Evolutionary conservation across 2,329 filamentous ascomycete genomes (phyloP).

Genomic region (Furcasterigmium sp.): DNA sequence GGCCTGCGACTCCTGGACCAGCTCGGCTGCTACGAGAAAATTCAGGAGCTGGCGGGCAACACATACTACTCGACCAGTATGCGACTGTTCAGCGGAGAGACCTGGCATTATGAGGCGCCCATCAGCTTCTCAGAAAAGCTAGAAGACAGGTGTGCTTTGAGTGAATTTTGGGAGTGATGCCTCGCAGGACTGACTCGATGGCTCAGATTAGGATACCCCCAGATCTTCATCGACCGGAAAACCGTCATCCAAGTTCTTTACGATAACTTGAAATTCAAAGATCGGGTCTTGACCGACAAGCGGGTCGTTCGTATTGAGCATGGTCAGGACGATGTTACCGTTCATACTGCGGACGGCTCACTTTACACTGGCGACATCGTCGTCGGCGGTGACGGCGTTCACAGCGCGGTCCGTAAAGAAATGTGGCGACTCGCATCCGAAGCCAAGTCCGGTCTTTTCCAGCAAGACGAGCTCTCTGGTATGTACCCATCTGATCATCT

Average conservation of each 20-base stretch:
- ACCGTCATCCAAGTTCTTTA: conserved; percentile 26
- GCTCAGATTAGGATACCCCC: conserved; percentile 19
- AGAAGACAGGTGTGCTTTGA: conserved; percentile 4
- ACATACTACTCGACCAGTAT: conserved; percentile 2
- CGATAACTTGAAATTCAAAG: conserved; percentile 24
- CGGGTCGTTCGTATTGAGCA: conserved; percentile 9
- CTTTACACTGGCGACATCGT: conserved; percentile 25
- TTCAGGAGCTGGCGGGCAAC: conserved; percentile 16
- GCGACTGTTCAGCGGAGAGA: conserved; percentile 5
- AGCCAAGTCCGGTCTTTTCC: conserved; percentile 17
- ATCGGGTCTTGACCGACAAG: conserved; percentile 10
- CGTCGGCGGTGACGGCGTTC: conserved; percentile 34
- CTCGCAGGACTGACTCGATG: not conserved
- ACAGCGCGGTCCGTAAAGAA: conserved; percentile 27
- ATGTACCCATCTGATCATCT: not conserved
- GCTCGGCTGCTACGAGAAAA: conserved; percentile 24
- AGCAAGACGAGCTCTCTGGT: conserved; percentile 11
- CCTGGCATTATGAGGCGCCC: conserved; percentile 13
- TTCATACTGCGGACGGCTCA: conserved; percentile 23
- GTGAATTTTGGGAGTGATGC: not conserved
- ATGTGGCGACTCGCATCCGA: conserved; percentile 18
- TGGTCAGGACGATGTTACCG: conserved; percentile 14
- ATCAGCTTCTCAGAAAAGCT: conserved; percentile 1
- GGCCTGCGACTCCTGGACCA: conserved; percentile 43
- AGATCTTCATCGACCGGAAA: conserved; percentile 30